Percentiles rank a stretch among this genome's conserved stretches.
Conservation (phyloP, 2,329 filamentous ascomycete genomes). For the Westerdykella aurantiaca region DNA sequence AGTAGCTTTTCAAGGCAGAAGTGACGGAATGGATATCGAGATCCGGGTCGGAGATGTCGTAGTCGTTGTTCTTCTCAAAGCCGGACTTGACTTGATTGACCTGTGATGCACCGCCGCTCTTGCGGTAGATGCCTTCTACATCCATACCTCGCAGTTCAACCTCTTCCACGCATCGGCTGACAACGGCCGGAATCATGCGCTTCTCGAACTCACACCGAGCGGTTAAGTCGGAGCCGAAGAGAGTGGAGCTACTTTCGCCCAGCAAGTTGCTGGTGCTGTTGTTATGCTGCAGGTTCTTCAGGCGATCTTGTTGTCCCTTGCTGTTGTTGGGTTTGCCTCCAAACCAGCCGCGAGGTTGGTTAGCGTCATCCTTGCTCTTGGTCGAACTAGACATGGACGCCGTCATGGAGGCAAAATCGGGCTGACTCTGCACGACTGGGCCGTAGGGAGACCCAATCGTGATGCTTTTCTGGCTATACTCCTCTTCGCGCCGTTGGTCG, state of each 20-base stretch:
- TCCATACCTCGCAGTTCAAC: constrained; percentile 96
- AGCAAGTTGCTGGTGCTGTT: constrained; percentile 41
- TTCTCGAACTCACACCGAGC: constrained; percentile 84
- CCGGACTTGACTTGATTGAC: constrained; percentile 86
- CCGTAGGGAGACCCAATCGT: constrained; percentile 44
- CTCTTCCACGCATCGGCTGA: constrained; percentile 91
- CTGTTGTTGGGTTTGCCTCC: constrained; percentile 20
- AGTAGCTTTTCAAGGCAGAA: constrained; percentile 94
- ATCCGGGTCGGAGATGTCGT: constrained; percentile 87
- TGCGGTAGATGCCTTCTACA: constrained; percentile 94
- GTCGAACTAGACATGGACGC: constrained; percentile 14
- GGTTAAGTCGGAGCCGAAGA: constrained; percentile 86
- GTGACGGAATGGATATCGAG: constrained; percentile 96
- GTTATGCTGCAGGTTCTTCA: constrained; percentile 35
- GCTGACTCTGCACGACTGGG: constrained; percentile 26
- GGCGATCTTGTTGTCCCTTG: constrained; percentile 16
- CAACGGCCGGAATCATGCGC: constrained; percentile 80
- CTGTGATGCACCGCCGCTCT: constrained; percentile 88
- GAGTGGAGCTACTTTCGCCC: constrained; percentile 39
- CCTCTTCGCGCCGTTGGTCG: constrained; percentile 50
- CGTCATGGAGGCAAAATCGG: constrained; percentile 30
- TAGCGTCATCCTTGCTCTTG: constrained; percentile 24
- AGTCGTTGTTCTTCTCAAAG: constrained; percentile 80
- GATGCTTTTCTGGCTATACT: constrained; percentile 49
- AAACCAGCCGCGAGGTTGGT: constrained; percentile 30